phyloP scores from a whole-genome alignment of 495 filamentous ascomycete genomes.

The Podospora australis region DNA sequence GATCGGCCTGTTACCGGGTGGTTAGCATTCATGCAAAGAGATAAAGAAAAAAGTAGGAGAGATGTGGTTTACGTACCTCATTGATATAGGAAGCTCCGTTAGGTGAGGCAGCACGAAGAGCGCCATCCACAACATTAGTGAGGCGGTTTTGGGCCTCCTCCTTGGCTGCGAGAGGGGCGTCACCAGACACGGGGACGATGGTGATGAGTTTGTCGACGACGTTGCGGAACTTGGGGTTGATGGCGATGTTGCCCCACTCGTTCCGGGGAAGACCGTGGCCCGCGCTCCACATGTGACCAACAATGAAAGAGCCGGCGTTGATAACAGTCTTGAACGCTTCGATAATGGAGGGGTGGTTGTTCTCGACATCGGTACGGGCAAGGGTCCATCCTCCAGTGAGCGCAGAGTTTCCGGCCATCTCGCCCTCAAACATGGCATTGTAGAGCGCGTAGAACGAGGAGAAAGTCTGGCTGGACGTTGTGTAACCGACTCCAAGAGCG shows the following conservation, averaged over 20 bases:
- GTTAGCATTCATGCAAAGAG: constrained; percentile 3
- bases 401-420: constrained; percentile 35
- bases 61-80: constrained; percentile 29
- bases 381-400: constrained; percentile 44
- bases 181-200: constrained; percentile 25
- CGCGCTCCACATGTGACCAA: constrained; percentile 47
- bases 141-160: constrained; percentile 31
- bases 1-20: constrained; percentile 35
- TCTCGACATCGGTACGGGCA: constrained; percentile 32
- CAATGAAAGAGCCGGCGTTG: constrained; percentile 30
- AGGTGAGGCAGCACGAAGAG: constrained; percentile 37
- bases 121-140: constrained; percentile 39
- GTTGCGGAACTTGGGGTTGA: constrained; percentile 37
- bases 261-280: constrained; percentile 30
- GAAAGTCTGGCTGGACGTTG: constrained; percentile 27
- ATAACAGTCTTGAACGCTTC: constrained; percentile 34
- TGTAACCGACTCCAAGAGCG: constrained; percentile 30
- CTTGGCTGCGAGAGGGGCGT: constrained; percentile 31
- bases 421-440: constrained; percentile 41
- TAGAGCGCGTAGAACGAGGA: constrained; percentile 42
- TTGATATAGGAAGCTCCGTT: constrained; percentile 40
- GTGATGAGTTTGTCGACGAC: constrained; percentile 46
- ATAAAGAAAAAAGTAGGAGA: neutral
- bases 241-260: constrained; percentile 28
- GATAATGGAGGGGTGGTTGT: constrained; percentile 36